phyloP scores from a whole-genome alignment of 2,329 filamentous ascomycete species.

The Lasiodiplodia theobromae region DNA sequence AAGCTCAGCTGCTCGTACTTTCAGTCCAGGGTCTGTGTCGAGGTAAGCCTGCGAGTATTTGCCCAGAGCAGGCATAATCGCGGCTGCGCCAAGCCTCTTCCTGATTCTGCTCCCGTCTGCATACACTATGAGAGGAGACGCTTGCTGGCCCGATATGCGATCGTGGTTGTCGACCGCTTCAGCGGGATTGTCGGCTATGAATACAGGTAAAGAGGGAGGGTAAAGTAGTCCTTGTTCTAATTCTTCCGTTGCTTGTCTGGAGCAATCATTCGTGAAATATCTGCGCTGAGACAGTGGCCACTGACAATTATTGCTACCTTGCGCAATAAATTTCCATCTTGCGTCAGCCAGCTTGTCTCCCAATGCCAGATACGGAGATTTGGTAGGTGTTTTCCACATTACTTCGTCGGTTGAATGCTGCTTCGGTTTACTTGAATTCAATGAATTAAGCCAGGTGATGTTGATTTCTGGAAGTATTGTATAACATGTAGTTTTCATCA shows the following conservation, averaged over 20 bases:
- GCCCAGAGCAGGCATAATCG: not conserved
- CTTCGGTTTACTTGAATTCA: too few species aligned
- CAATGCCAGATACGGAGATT: too few species aligned
- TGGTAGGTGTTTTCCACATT: too few species aligned
- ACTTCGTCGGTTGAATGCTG: too few species aligned
- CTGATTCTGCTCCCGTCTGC: conserved; percentile 4
- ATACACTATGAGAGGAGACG: conserved; percentile 1
- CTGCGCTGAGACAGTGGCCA: not conserved
- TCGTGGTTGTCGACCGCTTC: not conserved
- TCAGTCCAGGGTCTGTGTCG: not conserved
- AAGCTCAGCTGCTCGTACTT: not conserved
- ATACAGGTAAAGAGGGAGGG: not conserved
- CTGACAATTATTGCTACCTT: too few species aligned
- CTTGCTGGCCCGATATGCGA: not conserved
- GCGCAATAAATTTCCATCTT: too few species aligned
- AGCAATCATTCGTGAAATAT: not conserved
- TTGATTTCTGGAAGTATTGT: too few species aligned
- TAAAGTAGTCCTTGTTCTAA: too few species aligned
- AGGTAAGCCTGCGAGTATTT: not conserved
- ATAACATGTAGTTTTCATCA: too few species aligned
- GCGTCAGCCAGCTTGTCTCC: too few species aligned
- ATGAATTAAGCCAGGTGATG: too few species aligned
- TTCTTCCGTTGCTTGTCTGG: not conserved
- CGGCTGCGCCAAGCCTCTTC: conserved; percentile 6
- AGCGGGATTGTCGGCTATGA: not conserved